Conservation (phyloP, 345 rosid species). For the Viola odorata region DNA sequence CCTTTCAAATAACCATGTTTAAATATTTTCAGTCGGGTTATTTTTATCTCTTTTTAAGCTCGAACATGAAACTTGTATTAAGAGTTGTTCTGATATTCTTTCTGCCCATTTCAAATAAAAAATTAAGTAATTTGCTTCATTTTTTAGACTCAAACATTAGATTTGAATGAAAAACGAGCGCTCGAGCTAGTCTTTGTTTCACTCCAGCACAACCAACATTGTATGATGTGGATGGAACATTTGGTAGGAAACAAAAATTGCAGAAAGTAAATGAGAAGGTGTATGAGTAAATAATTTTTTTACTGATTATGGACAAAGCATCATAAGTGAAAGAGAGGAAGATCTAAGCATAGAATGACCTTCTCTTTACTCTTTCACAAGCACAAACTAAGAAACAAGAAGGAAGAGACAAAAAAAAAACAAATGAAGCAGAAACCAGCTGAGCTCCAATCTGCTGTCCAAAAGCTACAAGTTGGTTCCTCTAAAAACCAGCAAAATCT, state of each 20-base stretch:
- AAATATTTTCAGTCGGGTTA: too few species aligned
- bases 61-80: too few species aligned
- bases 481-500: neutral
- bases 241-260: neutral
- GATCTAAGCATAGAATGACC: neutral
- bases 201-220: too few species aligned
- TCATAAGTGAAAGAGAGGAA: neutral
- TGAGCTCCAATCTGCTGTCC: conserved; percentile 45
- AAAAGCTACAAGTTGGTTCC: conserved; percentile 49
- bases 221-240: too few species aligned
- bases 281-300: neutral
- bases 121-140: too few species aligned
- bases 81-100: too few species aligned
- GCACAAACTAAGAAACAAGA: neutral
- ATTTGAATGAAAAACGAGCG: too few species aligned
- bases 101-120: too few species aligned
- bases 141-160: too few species aligned
- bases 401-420: neutral
- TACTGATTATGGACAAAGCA: neutral
- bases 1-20: too few species aligned
- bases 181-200: too few species aligned
- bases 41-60: too few species aligned
- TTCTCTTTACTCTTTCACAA: neutral
- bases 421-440: conserved; percentile 33
- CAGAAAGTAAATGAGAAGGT: neutral